phyloP scores from a whole-genome alignment of 2,329 filamentous ascomycete species.

The Venturia pyrina region DNA sequence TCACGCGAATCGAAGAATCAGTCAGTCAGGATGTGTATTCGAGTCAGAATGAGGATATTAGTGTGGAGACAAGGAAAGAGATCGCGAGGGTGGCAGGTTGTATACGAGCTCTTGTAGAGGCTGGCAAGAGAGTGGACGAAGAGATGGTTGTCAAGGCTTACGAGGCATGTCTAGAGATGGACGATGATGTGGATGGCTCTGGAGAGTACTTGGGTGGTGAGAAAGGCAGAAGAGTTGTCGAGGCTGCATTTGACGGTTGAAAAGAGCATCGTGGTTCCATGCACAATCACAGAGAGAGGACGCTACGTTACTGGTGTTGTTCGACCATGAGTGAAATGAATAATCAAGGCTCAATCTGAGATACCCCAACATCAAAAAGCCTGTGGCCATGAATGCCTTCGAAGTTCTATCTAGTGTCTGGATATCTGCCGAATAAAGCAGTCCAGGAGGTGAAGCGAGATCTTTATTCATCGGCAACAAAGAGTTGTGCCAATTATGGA shows the following conservation, averaged over 20 bases:
- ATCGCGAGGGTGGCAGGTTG: conserved; percentile 77
- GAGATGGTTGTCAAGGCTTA: conserved; percentile 78
- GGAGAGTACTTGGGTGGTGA: conserved; percentile 28
- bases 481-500: too few relatives aligned
- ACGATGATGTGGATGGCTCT: conserved; percentile 43
- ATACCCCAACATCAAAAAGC: background rate
- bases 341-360: background rate
- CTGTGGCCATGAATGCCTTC: too few relatives aligned
- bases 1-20: conserved; percentile 81
- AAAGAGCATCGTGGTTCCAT: background rate
- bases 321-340: background rate
- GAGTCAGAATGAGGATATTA: conserved; percentile 84
- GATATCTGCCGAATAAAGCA: too few relatives aligned
- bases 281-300: background rate
- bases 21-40: conserved; percentile 83
- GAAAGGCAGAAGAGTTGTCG: conserved; percentile 25
- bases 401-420: too few relatives aligned
- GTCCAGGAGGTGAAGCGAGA: too few relatives aligned
- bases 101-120: conserved; percentile 72
- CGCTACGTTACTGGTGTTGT: background rate
- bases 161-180: conserved; percentile 67
- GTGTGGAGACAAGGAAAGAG: conserved; percentile 68
- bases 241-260: conserved; percentile 21
- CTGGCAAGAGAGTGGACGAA: conserved; percentile 78
- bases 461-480: too few relatives aligned